These are phyloP conservation scores for Saccharomyces hybrid DNA, from an alignment of 1,139 yeast species.

Conservation along the genomic window DNA sequence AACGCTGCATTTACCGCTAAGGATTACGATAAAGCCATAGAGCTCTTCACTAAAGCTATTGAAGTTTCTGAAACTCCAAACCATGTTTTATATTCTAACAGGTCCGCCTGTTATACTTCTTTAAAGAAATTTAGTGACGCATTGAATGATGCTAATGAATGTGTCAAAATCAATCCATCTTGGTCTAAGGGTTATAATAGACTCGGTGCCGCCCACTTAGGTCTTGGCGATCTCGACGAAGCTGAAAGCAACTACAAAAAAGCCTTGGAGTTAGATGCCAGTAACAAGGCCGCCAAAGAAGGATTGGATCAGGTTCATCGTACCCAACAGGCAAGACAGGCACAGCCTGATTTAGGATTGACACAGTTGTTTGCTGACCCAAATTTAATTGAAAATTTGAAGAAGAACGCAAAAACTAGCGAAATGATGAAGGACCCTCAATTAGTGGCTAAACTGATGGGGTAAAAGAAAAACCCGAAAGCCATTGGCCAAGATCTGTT, in stretches of 20 bases:
- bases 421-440: slow-evolving; percentile 83
- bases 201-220: slow-evolving; percentile 88
- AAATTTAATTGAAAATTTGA: slow-evolving; percentile 63
- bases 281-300: slow-evolving; percentile 79
- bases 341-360: slow-evolving; percentile 65
- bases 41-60: slow-evolving; percentile 76
- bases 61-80: slow-evolving; percentile 75
- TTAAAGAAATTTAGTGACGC: slow-evolving; percentile 68
- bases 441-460: slow-evolving; percentile 63
- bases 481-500: slow-evolving; percentile 54
- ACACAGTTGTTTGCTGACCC: slow-evolving; percentile 79
- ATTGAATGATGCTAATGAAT: slow-evolving; percentile 72
- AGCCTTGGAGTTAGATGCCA: slow-evolving; percentile 76
- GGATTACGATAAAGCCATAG: slow-evolving; percentile 74
- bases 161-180: slow-evolving; percentile 66
- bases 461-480: slow-evolving; percentile 67
- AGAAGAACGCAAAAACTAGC: slow-evolving; percentile 79
- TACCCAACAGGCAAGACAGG: slow-evolving; percentile 27
- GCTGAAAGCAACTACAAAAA: slow-evolving; percentile 66
- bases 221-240: slow-evolving; percentile 67
- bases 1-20: slow-evolving; percentile 88
- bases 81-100: slow-evolving; percentile 85
- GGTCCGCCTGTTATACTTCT: slow-evolving; percentile 90
- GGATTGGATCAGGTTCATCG: slow-evolving; percentile 63
- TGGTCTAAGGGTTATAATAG: slow-evolving; percentile 97